phyloP scores from a whole-genome alignment of 116 monocot genomes.

The Zostera marina region DNA sequence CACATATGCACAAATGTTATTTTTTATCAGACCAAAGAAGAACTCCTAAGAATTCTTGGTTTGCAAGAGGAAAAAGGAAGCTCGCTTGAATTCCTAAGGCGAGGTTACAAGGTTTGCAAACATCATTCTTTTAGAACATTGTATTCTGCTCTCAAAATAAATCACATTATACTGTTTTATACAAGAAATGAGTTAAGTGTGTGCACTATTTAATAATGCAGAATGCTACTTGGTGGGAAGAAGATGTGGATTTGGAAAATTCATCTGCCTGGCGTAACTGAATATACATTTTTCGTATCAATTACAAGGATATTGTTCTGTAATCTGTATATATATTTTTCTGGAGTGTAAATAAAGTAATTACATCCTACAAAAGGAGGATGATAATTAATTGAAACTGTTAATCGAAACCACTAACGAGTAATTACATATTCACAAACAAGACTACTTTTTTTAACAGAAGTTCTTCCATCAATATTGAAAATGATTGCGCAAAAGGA shows the following conservation, averaged over 20 bases:
- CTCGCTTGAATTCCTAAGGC: slow-evolving; percentile 87
- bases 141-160: neutral
- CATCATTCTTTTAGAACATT: neutral
- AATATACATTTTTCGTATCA: too few relatives aligned
- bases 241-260: slow-evolving; percentile 65
- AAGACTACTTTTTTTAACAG: too few relatives aligned
- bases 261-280: slow-evolving; percentile 88
- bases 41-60: slow-evolving; percentile 82
- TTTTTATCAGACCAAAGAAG: slow-evolving; percentile 65
- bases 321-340: too few relatives aligned
- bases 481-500: too few relatives aligned
- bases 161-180: neutral
- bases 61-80: slow-evolving; percentile 95
- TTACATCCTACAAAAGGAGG: too few relatives aligned
- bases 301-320: too few relatives aligned
- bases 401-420: too few relatives aligned
- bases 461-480: too few relatives aligned
- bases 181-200: neutral
- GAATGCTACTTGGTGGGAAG: slow-evolving; percentile 99
- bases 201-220: slow-evolving; percentile 13
- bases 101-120: slow-evolving; percentile 78
- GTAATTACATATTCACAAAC: too few relatives aligned
- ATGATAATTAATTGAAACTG: too few relatives aligned
- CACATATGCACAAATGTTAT: neutral
- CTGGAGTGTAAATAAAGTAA: too few relatives aligned